Percentiles rank a stretch among this genome's conserved stretches.
Evolutionary conservation across 805 yeast genomes (phyloP).

Genomic region (Ogataea methanolica): DNA sequence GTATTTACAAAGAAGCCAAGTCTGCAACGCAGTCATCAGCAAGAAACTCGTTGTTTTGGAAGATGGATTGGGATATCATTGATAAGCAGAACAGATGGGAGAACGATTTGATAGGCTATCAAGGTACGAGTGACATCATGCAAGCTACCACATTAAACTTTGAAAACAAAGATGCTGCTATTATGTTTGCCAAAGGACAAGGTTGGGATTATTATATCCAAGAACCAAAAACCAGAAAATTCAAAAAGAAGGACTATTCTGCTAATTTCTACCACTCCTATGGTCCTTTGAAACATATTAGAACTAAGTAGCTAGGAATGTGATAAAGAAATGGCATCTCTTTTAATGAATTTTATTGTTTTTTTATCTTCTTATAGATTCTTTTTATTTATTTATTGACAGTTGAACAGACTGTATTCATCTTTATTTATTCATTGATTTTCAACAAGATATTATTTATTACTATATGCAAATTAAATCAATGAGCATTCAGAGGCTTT

Average conservation of each 20-base stretch:
- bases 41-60: slow-evolving; percentile 56
- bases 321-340: not conserved
- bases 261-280: slow-evolving; percentile 63
- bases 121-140: slow-evolving; percentile 74
- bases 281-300: slow-evolving; percentile 72
- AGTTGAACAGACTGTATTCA: too few species aligned
- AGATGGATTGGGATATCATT: slow-evolving; percentile 77
- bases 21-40: slow-evolving; percentile 77
- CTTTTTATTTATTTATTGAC: slow-evolving; percentile 2
- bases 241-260: slow-evolving; percentile 72
- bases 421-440: slow-evolving; percentile 1
- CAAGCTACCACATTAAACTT: slow-evolving; percentile 74
- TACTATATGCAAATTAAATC: too few species aligned
- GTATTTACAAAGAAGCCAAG: slow-evolving; percentile 73
- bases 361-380: slow-evolving; percentile 1
- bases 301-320: slow-evolving; percentile 48
- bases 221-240: slow-evolving; percentile 72
- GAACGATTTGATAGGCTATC: slow-evolving; percentile 84
- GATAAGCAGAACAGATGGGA: slow-evolving; percentile 84
- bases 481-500: too few species aligned
- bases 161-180: slow-evolving; percentile 70
- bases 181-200: slow-evolving; percentile 74
- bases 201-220: slow-evolving; percentile 83
- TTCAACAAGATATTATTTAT: too few species aligned
- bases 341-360: not conserved